Base-by-base conservation (phyloP, 1,139 yeast species). In the Candida tropicalis region DNA sequence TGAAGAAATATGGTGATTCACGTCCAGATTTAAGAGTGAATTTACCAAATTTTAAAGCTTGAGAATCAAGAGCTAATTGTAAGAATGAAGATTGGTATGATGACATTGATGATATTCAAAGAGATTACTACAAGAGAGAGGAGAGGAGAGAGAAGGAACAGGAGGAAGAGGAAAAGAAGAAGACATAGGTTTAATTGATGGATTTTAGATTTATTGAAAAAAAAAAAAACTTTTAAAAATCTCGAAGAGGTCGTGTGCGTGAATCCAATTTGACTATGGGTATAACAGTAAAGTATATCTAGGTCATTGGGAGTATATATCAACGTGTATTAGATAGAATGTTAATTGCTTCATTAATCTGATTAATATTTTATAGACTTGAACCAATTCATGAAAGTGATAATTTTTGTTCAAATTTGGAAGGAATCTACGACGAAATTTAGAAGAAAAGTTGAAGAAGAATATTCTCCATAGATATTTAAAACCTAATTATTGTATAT, bases 1-100 rank as follows among this genome's bases (percentile, higher is more conserved):
- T 93, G 81, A 93, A 93, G 62, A 93, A 93, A 68, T 93, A 93
- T 41, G 99, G 99, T n/a, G 98, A 90, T 49, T 74, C 70, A 58
- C 99, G 81, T 23, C 97, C 98, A 3, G 96, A 86, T 65, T 93
- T 93, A 62, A 93, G 76, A 20, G 96, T 87, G 75, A 87, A 93
- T 41, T 78, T 69, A 42, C 98, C 98, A 60, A 93, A 93, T 59
- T 83, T 81, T 56, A 91, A 77, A 9, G 97, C 96, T 52, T 84
- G 72, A 42, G 87, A 79, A 56, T 84, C 87, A 52, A 90, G 73
- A 22, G 98, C 96, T 53, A 82, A 77, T 58, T 88, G 87, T 46
- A 91, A 75, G 60, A 90, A 88, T 60, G 78, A 74, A 47, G 81
- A 70, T 63, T 84, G 85, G 63, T 79, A 82, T 11, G 68, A 50